These are phyloP conservation scores for Solanum peruvianum DNA, from an alignment of 257 asterid genomes.

Conservation along the genomic window DNA sequence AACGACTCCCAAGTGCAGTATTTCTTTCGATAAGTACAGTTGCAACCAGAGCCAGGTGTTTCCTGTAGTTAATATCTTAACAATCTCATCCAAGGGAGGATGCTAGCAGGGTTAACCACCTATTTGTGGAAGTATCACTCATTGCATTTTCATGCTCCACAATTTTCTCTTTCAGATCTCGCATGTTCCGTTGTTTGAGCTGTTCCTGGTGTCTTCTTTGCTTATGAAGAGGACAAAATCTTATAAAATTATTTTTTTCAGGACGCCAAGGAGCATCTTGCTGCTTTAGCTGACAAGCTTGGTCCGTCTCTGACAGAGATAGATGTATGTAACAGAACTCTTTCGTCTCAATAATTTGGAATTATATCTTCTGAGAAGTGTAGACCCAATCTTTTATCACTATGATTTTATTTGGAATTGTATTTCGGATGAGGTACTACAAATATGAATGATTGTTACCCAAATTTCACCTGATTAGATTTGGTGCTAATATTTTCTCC, in stretches of 20 bases:
- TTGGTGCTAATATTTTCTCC: constrained; percentile 8
- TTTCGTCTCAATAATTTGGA: not conserved
- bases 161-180: not conserved
- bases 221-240: constrained; percentile 1
- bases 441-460: not conserved
- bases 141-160: not conserved
- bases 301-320: constrained; percentile 83
- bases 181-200: not conserved
- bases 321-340: constrained; percentile 44
- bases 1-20: not conserved
- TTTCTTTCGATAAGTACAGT: not conserved
- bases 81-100: not conserved
- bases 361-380: not conserved
- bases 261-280: constrained; percentile 99
- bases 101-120: not conserved
- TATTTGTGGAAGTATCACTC: not conserved
- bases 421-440: not conserved
- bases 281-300: constrained; percentile 93
- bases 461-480: not conserved
- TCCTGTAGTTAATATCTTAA: not conserved
- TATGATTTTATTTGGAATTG: not conserved
- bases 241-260: constrained; percentile 19
- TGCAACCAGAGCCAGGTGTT: not conserved
- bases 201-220: not conserved
- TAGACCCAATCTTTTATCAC: not conserved